Base-by-base conservation (phyloP, 345 rosid genomes). In the Dimocarpus longan region DNA sequence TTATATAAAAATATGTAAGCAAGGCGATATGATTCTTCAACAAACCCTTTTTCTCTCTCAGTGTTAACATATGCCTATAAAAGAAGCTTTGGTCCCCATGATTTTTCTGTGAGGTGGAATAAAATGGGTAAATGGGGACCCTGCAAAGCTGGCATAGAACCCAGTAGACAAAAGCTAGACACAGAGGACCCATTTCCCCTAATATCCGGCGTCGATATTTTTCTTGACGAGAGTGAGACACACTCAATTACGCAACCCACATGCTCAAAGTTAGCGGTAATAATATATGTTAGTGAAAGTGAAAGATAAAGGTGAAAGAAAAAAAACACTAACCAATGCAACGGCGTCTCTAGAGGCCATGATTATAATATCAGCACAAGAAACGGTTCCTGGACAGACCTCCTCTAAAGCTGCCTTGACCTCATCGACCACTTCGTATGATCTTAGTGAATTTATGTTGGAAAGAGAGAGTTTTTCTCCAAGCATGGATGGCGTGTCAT, bases 301-400 rank as follows among this genome's bases (percentile, higher is more conserved):
- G 32, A 66, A 46, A 73, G 68, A 42, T 15, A 5, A 73, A 59
- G 40, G 21, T 32, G 43, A 64, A 60, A 43, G 60, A 22, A 39
- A 18, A 50, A 69, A n/a, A n/a, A n/a, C n/a, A 15, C 28, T 87
- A 83, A 95, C 98, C 80, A 95, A 84, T 71, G 95, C 91, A 76
- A 91, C 98, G 42, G 98, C 98, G 77, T 93, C 98, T 77, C 98
- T 88, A 39, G 99, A 70, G 10, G 98, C 98, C 97, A 95, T 92
- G 86, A 95, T 83, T 65, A 95, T 62, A 87, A 91, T 85, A 73
- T 95, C 99, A 3, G 98, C 99, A 71, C 99, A 95, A 71, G 99
- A 95, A 69, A 95, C 95, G 1, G 85, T 80, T 40, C 89, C 92
- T 0, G 96, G 98, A 80, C 97, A 95, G 43, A 83, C 92, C 78